Evolutionary conservation across 1,284 basidiomycete species (phyloP).

Genomic region (Cryptococcus sp.): DNA sequence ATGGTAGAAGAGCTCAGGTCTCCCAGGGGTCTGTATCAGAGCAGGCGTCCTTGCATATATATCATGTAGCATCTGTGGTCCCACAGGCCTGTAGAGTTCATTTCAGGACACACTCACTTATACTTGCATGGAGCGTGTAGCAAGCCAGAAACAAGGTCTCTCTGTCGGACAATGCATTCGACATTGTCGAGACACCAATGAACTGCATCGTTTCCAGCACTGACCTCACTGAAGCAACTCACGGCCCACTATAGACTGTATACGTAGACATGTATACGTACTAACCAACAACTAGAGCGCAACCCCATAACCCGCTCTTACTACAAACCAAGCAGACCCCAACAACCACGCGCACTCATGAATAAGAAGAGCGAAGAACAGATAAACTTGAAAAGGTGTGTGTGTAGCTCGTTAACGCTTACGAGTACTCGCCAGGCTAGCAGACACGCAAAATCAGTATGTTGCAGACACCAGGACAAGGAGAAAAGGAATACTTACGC

Average conservation of each 20-base stretch:
- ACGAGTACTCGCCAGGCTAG: slow-evolving; percentile 8
- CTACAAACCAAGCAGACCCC: neutral
- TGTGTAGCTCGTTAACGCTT: neutral
- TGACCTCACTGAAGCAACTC: neutral
- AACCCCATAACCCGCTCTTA: neutral
- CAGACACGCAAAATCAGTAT: neutral
- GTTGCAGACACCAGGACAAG: neutral
- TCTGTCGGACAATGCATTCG: too few relatives aligned
- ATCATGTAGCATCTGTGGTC: too few relatives aligned
- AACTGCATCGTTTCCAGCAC: neutral
- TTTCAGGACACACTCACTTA: too few relatives aligned
- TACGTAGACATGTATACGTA: too few relatives aligned
- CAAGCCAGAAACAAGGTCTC: too few relatives aligned
- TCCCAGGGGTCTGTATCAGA: too few relatives aligned
- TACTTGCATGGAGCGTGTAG: too few relatives aligned
- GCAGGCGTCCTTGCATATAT: too few relatives aligned
- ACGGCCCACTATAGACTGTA: neutral
- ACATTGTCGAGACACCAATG: too few relatives aligned
- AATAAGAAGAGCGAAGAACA: neutral
- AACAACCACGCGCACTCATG: neutral
- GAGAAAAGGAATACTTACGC: slow-evolving; percentile 6
- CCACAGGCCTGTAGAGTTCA: too few relatives aligned
- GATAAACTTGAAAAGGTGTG: too few relatives aligned
- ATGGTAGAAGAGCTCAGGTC: too few relatives aligned
- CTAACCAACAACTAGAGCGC: neutral